Conservation (phyloP, 2,329 filamentous ascomycete species). For the Phaeosphaeria sp. region DNA sequence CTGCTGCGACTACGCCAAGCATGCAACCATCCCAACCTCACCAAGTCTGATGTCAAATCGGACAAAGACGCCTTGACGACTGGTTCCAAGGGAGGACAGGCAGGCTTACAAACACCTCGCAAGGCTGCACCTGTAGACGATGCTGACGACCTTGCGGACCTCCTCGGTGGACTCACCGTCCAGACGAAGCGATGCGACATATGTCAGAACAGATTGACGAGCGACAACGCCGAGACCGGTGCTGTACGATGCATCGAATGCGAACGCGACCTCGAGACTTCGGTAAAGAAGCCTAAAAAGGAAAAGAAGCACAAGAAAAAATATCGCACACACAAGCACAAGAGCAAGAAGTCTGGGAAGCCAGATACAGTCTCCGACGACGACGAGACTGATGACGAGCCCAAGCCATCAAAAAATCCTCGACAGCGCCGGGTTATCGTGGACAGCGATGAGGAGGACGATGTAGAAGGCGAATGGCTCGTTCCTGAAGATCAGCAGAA, state of each 20-base stretch:
- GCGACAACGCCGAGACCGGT: constrained; percentile 61
- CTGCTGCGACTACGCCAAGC: constrained; percentile 90
- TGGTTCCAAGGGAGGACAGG: constrained; percentile 56
- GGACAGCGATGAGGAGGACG: constrained; percentile 72
- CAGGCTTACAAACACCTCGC: constrained; percentile 42
- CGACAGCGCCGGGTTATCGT: constrained; percentile 56
- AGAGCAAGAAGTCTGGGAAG: constrained; percentile 45
- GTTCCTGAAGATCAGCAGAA: constrained; percentile 72
- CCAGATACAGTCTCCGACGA: constrained; percentile 46
- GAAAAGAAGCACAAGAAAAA: constrained; percentile 49
- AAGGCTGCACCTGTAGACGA: constrained; percentile 64
- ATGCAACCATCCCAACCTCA: constrained; percentile 91
- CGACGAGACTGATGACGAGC: constrained; percentile 33
- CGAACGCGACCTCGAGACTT: constrained; percentile 72
- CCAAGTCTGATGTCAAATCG: constrained; percentile 82
- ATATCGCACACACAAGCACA: constrained; percentile 53
- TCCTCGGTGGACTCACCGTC: constrained; percentile 85
- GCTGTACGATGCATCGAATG: constrained; percentile 75
- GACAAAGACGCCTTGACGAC: constrained; percentile 85
- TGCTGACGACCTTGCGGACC: constrained; percentile 81
- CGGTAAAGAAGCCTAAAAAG: constrained; percentile 51
- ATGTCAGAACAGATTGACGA: constrained; percentile 73
- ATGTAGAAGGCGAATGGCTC: constrained; percentile 80
- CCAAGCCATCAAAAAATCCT: constrained; percentile 23
- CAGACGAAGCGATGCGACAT: constrained; percentile 81